Conservation (phyloP, 2,329 filamentous ascomycete genomes). For the Ploettnerulaceae sp. region DNA sequence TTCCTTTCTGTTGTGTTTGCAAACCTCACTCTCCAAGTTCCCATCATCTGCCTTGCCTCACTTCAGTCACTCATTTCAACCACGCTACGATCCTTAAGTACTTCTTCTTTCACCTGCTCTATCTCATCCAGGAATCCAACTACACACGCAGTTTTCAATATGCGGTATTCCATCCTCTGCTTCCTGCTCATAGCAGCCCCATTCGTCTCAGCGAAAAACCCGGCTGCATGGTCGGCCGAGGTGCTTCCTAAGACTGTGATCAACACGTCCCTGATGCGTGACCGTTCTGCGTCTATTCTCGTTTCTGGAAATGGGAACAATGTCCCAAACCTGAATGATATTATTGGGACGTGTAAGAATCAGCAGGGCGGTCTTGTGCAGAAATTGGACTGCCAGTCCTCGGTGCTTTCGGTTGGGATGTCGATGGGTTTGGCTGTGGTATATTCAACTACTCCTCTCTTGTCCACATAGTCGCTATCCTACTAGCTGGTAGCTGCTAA, state of each 20-base stretch:
- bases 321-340: slow-evolving; percentile 1
- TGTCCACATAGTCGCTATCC: too few species aligned
- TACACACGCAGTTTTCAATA: too few species aligned
- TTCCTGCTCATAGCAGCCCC: neutral
- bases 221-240: neutral
- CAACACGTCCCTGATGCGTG: neutral
- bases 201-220: neutral
- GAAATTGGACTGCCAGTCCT: neutral
- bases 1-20: too few species aligned
- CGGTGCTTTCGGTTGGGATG: slow-evolving; percentile 1
- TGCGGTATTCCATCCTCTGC: too few species aligned
- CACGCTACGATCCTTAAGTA: too few species aligned
- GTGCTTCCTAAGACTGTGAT: neutral
- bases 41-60: too few species aligned
- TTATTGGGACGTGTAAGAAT: slow-evolving; percentile 9
- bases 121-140: too few species aligned
- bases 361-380: slow-evolving; percentile 4
- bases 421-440: slow-evolving; percentile 7
- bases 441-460: neutral
- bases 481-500: too few species aligned
- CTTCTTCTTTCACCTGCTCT: too few species aligned
- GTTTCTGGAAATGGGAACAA: neutral
- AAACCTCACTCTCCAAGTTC: too few species aligned
- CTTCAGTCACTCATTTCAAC: too few species aligned
- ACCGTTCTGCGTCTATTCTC: neutral